phyloP scores from a whole-genome alignment of 2,329 filamentous ascomycete species.

The Pezicula radicicola region DNA sequence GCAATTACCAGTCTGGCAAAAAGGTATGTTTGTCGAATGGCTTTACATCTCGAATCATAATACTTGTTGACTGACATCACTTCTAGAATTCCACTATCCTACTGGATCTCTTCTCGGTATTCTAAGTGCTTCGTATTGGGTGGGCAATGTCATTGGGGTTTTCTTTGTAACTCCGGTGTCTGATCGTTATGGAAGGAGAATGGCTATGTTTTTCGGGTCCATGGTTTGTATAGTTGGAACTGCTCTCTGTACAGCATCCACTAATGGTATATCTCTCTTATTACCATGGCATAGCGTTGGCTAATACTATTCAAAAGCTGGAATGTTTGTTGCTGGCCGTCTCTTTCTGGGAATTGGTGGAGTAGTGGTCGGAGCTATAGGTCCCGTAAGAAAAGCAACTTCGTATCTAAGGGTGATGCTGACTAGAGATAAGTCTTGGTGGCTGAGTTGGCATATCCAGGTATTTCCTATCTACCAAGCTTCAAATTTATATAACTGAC shows the following conservation, averaged over 20 bases:
- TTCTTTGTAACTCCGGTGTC: conserved; percentile 12
- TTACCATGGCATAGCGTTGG: no score
- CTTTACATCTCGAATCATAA: background rate
- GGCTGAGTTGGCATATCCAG: background rate
- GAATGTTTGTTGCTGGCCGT: conserved; percentile 1
- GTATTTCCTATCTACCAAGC: no score
- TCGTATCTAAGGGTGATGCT: no score
- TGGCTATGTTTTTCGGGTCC: background rate
- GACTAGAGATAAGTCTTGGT: background rate
- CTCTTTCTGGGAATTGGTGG: background rate
- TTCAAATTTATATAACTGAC: no score
- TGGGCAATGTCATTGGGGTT: conserved; percentile 16
- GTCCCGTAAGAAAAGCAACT: conserved; percentile 4
- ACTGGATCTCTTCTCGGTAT: conserved; percentile 11
- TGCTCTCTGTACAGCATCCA: background rate
- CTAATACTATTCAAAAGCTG: background rate
- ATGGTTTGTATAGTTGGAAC: background rate
- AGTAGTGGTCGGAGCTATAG: conserved; percentile 11
- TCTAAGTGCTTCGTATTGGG: conserved; percentile 13
- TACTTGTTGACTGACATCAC: background rate
- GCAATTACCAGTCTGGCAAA: conserved; percentile 12
- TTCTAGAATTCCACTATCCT: conserved; percentile 13
- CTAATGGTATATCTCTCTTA: background rate
- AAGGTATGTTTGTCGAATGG: conserved; percentile 2
- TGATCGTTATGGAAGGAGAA: background rate